Conservation (phyloP, 306 rosid genomes). For the Cicer arietinum region DNA sequence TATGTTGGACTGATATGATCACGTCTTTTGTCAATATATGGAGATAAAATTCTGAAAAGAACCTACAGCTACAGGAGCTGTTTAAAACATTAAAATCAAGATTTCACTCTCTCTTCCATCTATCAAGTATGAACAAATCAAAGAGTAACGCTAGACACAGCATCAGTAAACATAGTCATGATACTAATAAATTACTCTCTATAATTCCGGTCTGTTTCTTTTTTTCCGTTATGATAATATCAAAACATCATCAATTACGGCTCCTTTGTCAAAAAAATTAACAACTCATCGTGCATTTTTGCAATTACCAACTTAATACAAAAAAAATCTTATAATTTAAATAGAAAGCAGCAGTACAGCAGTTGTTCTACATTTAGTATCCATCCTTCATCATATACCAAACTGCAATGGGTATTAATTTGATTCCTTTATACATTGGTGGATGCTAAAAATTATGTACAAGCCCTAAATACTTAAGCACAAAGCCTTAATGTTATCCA, state of each 20-base stretch:
- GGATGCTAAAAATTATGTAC: background rate
- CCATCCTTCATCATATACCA: conserved; percentile 7
- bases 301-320: background rate
- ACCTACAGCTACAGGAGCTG: background rate
- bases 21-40: conserved; percentile 30
- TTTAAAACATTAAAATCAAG: conserved; percentile 30
- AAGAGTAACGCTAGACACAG: conserved; percentile 14
- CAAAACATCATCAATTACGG: conserved; percentile 16
- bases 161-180: background rate
- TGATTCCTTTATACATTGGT: no score
- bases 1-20: conserved; percentile 27
- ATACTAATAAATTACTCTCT: conserved; percentile 13
- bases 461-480: conserved; percentile 25
- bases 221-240: background rate
- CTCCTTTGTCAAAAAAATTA: background rate
- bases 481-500: conserved; percentile 19
- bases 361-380: background rate
- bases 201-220: background rate
- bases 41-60: conserved; percentile 24
- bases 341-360: conserved; percentile 8
- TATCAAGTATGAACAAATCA: conserved; percentile 17
- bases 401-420: background rate
- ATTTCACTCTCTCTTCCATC: conserved; percentile 1
- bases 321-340: conserved; percentile 21
- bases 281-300: background rate